Evolutionary conservation across 441 rosid species (phyloP), one percentile per base, ranked within the genome.

Genomic region (Erodium texanum): DNA sequence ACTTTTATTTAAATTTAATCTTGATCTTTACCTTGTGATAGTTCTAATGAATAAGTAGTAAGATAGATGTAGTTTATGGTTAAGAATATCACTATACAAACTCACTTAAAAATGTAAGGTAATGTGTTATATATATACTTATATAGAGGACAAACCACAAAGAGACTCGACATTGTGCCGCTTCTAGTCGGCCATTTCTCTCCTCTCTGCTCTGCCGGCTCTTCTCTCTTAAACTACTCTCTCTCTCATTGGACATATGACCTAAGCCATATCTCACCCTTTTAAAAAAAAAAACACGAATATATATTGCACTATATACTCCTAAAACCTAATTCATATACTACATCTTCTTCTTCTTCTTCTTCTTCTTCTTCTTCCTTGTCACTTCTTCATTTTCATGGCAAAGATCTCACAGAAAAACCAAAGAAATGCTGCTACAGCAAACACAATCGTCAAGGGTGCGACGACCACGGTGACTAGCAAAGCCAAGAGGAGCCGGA

Each of bases 401-500:
- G 85, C 83, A 76, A 85, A 80, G 68, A 70, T 69, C 61, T 79
- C 86, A 7, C 48, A 67, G 67, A 69, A 71, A 56, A 72, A 2
- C 24, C 75, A 8, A 0, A 64, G 50, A 24, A 68, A 29, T 64
- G 38, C 43, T 34, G 43, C 29, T 27, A 43, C 22, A 9, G 11
- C 18, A 16, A 73, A 61, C 8, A 41, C 62, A 0, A 16, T 27
- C 29, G 2, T 27, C 29, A 27, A 27, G 29, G 29, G 29, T 4
- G 4, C 29, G 29, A 4, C 29, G 29, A 27, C 29, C 29, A 27
- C 29, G 29, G 29, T 27, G 29, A 27, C 59, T 0, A 54, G 73
- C 34, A 83, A 78, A 72, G 48, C 58, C 2, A 86, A 83, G 73
- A 75, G 88, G 24, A 76, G 81, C 0, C 75, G 91, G 20, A 84